Base-by-base conservation (phyloP, 225 moss, liverwort and hornwort species). In the Thuidium tamariscinum region DNA sequence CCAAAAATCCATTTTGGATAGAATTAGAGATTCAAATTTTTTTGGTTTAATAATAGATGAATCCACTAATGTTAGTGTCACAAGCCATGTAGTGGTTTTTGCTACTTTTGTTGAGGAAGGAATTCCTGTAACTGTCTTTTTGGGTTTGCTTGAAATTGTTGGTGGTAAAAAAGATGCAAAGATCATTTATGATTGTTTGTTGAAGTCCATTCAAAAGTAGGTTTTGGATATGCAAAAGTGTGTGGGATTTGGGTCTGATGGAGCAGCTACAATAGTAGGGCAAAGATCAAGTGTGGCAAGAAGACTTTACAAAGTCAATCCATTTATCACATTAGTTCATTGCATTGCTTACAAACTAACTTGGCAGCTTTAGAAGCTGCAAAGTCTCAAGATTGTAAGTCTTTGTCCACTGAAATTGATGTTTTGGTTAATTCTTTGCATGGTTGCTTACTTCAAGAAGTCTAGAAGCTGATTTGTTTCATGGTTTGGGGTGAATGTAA, bases 281-380 rank as follows among this genome's bases (percentile, higher is more conserved):
- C n/a, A n/a, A 10, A 65, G 3, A 19, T 18, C 3, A n/a, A 0
- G 9, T 65, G 3, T 10, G 3, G n/a, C n/a, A 65, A 65, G 0
- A 1, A 34, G 2, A n/a, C 9, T 65, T 65, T 1, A 65, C 1
- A 37, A 37, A 13, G 7, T 37, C 22, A 67, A 2, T 2, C 20
- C 7, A 11, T 67, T 67, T 67, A 1, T 67, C 21, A 21, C 11
- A 12, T 67, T 1, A 4, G 1, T 22, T 67, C 67, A 37, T 13
- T 37, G 37, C 13, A 22, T 67, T 37, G 7, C 6, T 67, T 1
- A 67, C 2, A 37, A 6, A 67, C 22, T 13, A 22, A 12, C 1
- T 37, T 67, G 11, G 36, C 3, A 36, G 3, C 36, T 65, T 34
- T 17, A 4, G 4, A 34, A 64, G 34, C 0, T n/a, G 5, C 3